A percentile compares a stretch with the other conserved stretches of the same genome.
Conservation (phyloP, 2,329 filamentous ascomycete species). For the Apiospora marii region DNA sequence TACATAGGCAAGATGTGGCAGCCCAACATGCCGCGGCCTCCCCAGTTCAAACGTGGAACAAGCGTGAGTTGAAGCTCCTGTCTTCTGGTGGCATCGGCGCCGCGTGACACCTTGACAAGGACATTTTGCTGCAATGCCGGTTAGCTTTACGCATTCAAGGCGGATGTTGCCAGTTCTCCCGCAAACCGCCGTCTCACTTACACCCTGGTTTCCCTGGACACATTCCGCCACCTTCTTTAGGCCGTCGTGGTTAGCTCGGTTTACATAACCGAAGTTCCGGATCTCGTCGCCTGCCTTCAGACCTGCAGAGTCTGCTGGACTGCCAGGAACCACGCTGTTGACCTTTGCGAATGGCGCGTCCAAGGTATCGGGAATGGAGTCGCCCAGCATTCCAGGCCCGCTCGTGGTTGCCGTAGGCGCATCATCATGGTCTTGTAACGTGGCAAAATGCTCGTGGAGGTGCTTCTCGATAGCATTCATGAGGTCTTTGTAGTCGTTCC, state of each 20-base stretch:
- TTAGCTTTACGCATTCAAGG: constrained; percentile 26
- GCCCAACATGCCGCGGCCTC: constrained; percentile 86
- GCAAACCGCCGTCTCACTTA: constrained; percentile 57
- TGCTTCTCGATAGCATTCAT: constrained; percentile 85
- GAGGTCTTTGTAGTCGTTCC: constrained; percentile 91
- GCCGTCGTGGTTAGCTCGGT: constrained; percentile 84
- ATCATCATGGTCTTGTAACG: constrained; percentile 61
- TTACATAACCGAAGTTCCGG: constrained; percentile 84
- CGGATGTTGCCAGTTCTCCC: background rate
- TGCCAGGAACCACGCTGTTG: constrained; percentile 79
- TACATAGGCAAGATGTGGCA: constrained; percentile 88
- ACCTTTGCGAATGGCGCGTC: constrained; percentile 82
- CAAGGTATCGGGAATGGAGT: constrained; percentile 45
- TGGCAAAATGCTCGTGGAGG: constrained; percentile 91
- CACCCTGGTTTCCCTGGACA: constrained; percentile 88
- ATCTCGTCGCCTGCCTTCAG: constrained; percentile 83
- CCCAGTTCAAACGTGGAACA: constrained; percentile 83
- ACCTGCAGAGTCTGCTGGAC: constrained; percentile 85
- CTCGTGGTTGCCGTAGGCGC: constrained; percentile 37
- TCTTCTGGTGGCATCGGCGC: constrained; percentile 48
- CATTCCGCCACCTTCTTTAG: constrained; percentile 87
- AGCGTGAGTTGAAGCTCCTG: constrained; percentile 75
- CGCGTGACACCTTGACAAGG: constrained; percentile 70
- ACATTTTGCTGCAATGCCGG: constrained; percentile 65
- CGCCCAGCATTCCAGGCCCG: constrained; percentile 40